Evolutionary conservation across 192 early-diverging fungal genomes (phyloP).

Genomic region (Coemansia guatemalensis): DNA sequence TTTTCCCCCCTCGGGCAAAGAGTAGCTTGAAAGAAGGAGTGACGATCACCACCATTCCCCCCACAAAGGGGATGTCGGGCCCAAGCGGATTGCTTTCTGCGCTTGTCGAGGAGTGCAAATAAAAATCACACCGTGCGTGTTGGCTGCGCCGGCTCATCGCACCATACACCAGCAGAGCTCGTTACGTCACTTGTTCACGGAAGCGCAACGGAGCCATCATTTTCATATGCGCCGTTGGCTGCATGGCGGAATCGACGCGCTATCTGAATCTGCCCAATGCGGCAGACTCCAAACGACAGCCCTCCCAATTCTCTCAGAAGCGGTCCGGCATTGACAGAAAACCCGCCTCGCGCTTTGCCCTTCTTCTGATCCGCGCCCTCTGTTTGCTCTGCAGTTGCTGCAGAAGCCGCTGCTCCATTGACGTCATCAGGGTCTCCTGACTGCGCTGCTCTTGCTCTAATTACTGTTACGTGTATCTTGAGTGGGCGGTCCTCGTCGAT

Average conservation of each 20-base stretch:
- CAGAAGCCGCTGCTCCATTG: not conserved
- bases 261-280: constrained; percentile 40
- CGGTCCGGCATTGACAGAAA: constrained; percentile 22
- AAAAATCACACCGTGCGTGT: too few relatives aligned
- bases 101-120: too few relatives aligned
- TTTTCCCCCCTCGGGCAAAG: too few relatives aligned
- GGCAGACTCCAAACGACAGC: constrained; percentile 33
- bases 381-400: not conserved
- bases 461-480: constrained; percentile 34
- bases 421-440: not conserved
- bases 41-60: too few relatives aligned
- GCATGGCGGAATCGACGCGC: constrained; percentile 32
- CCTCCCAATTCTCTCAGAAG: constrained; percentile 27
- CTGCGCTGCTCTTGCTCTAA: constrained; percentile 14
- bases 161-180: too few relatives aligned
- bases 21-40: too few relatives aligned
- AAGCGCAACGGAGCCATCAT: constrained; percentile 18
- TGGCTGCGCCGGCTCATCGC: too few relatives aligned
- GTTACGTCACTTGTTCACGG: constrained; percentile 14
- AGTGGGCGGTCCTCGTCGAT: constrained; percentile 43
- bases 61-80: too few relatives aligned
- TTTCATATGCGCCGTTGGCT: constrained; percentile 33
- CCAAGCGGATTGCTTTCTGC: too few relatives aligned
- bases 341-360: not conserved
- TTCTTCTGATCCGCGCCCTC: not conserved